Base-by-base conservation (phyloP, 805 yeast species). In the Hanseniaspora clermontiae region DNA sequence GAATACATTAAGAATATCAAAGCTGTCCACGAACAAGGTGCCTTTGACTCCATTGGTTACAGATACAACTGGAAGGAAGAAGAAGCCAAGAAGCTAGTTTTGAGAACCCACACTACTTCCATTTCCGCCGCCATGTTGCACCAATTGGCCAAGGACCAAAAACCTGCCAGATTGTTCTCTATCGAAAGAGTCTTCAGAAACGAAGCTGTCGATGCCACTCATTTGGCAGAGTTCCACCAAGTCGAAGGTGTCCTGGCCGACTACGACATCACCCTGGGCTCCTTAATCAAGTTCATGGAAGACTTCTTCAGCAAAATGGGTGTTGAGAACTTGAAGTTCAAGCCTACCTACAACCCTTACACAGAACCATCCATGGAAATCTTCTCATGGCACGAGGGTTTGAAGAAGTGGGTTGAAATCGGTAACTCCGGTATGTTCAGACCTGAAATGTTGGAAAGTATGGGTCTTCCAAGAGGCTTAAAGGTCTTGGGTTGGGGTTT, bases 341-440 rank as follows among this genome's bases (percentile, higher is more conserved):
- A 93, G 76, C 96, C 99, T 61, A 95, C 99, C 42, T 93, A 93
- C 74, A 93, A 93, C 73, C 99, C 99, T 59, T 93, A 93, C 79
- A 93, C 99, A 58, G 99, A 93, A 74, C 99, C 99, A 58, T 87
- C 96, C 8, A 80, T 93, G 80, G 99, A 93, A 76, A 93, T 93
- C 63, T 93, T 84, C 71, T 93, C 97, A 51, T 93, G 87, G 85
- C 99, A 93, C 73, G 83, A 81, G 64, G 96, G 96, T 51, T 78
- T 93, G 65, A 83, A 78, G 64, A 93, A 88, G 71, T 95, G 98
- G 98, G 98, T 93, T 60, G 99, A 93, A 77, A 91, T 93, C 66
- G 99, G 99, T 71, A 93, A 93, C 77, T 89, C 97, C 19, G 99
- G 99, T 71, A 85, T 93, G 96, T 93, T 93, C 79, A 83, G 99